phyloP scores from a whole-genome alignment of 805 yeast species.

The Monosporozyma yasuniensis region DNA sequence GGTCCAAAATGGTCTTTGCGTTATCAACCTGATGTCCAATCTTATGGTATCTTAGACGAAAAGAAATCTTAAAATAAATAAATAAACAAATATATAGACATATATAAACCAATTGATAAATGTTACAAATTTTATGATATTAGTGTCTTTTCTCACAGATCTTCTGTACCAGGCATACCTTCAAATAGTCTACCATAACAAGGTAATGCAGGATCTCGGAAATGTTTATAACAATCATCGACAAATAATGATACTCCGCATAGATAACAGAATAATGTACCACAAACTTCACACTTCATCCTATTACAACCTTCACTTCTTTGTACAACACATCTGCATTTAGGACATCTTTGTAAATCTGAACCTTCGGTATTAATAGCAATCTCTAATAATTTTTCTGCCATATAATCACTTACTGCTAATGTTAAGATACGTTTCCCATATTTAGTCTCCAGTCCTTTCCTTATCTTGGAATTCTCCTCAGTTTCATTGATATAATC shows the following conservation, averaged over 20 bases:
- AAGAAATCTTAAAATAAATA: background rate
- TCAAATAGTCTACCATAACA: constrained; percentile 47
- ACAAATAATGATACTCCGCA: constrained; percentile 39
- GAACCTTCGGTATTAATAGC: constrained; percentile 36
- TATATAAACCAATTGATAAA: background rate
- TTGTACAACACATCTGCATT: constrained; percentile 41
- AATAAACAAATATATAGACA: background rate
- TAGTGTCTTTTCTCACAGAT: background rate
- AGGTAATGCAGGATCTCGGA: constrained; percentile 30
- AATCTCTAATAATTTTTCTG: constrained; percentile 40
- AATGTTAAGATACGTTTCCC: constrained; percentile 37
- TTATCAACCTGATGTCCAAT: constrained; percentile 23
- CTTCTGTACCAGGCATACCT: constrained; percentile 37
- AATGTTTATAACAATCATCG: constrained; percentile 46
- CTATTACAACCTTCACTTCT: constrained; percentile 57
- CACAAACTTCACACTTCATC: constrained; percentile 47
- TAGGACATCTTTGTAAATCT: constrained; percentile 43
- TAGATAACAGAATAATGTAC: constrained; percentile 42
- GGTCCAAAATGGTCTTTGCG: constrained; percentile 47
- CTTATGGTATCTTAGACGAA: constrained; percentile 22
- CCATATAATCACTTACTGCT: constrained; percentile 37
- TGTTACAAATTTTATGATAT: background rate
- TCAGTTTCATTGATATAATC: constrained; percentile 31
- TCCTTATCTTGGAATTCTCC: constrained; percentile 20
- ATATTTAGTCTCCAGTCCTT: constrained; percentile 33